A percentile compares a stretch with the other conserved stretches of the same genome.
Evolutionary conservation across 2,329 filamentous ascomycete species (phyloP).

Genomic region (Lecanoromycetidae sp.): DNA sequence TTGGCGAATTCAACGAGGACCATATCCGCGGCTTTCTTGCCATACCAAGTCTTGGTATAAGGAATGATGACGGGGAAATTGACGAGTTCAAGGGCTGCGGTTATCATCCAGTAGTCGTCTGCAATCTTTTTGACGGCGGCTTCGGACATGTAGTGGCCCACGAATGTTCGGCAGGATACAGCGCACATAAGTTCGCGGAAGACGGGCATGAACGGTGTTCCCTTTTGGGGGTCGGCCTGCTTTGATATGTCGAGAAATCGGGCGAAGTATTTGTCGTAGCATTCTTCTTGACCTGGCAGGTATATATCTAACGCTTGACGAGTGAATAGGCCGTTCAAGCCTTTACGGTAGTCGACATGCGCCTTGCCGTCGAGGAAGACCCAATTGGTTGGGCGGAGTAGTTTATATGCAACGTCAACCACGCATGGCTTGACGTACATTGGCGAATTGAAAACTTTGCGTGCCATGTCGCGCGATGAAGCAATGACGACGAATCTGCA

Average conservation of each 20-base stretch:
- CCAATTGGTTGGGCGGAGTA: slow-evolving; percentile 86
- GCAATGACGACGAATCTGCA: slow-evolving; percentile 89
- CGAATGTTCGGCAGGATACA: slow-evolving; percentile 90
- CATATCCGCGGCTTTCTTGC: slow-evolving; percentile 90
- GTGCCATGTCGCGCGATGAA: slow-evolving; percentile 84
- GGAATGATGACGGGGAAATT: slow-evolving; percentile 96
- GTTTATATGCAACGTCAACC: slow-evolving; percentile 85
- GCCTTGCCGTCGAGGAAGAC: slow-evolving; percentile 92
- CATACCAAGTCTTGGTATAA: slow-evolving; percentile 92
- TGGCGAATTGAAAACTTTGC: slow-evolving; percentile 94
- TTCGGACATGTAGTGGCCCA: slow-evolving; percentile 87
- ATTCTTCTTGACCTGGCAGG: slow-evolving; percentile 81
- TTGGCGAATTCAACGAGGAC: slow-evolving; percentile 79
- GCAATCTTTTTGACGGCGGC: slow-evolving; percentile 86
- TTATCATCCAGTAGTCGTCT: slow-evolving; percentile 94
- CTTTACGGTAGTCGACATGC: slow-evolving; percentile 95
- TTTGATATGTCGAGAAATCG: slow-evolving; percentile 62
- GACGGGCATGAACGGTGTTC: slow-evolving; percentile 74
- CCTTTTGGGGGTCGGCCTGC: slow-evolving; percentile 57
- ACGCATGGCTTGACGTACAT: slow-evolving; percentile 88
- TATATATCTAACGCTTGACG: slow-evolving; percentile 77
- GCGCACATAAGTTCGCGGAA: slow-evolving; percentile 94
- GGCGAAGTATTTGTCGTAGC: slow-evolving; percentile 78
- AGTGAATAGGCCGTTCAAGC: slow-evolving; percentile 87
- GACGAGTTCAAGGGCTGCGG: slow-evolving; percentile 87